These are phyloP conservation scores for Chaetomiaceae sp. DNA, from an alignment of 2,329 filamentous ascomycete species.

Conservation along the genomic window DNA sequence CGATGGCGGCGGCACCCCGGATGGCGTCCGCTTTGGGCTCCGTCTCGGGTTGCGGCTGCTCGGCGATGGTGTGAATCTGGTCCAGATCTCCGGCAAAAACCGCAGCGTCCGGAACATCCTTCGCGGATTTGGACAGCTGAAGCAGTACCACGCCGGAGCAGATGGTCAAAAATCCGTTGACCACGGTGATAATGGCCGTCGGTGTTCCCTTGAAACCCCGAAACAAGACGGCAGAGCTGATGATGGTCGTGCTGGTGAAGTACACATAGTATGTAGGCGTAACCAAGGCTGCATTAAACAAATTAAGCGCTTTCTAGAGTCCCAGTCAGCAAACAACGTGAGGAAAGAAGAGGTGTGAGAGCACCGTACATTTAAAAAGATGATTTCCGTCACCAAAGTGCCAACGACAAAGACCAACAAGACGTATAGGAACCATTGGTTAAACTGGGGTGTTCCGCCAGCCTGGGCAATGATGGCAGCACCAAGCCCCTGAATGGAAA, in stretches of 20 bases:
- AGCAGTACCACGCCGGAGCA: constrained; percentile 88
- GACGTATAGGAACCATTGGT: constrained; percentile 95
- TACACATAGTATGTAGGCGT: constrained; percentile 99
- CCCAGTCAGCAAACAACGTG: background rate
- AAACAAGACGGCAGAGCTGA: constrained; percentile 89
- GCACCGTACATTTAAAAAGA: constrained; percentile 82
- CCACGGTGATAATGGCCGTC: constrained; percentile 76
- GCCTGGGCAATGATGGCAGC: constrained; percentile 86
- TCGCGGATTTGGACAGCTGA: constrained; percentile 96
- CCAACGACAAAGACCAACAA: constrained; percentile 82
- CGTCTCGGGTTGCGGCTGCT: constrained; percentile 92
- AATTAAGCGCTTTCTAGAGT: constrained; percentile 87
- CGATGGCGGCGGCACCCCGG: constrained; percentile 80
- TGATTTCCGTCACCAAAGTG: constrained; percentile 90
- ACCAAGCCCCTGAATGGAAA: constrained; percentile 88
- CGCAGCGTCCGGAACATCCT: constrained; percentile 90
- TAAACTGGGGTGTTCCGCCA: constrained; percentile 79
- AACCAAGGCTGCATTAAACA: constrained; percentile 94
- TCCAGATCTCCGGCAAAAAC: constrained; percentile 91
- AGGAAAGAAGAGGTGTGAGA: background rate
- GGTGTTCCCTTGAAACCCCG: constrained; percentile 86
- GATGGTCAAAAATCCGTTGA: constrained; percentile 90
- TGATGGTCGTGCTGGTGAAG: constrained; percentile 92
- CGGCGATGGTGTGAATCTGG: constrained; percentile 90
- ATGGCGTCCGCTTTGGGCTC: constrained; percentile 97